Conservation (phyloP, 768 basidiomycete genomes). For the Podaxis carcinomalis region DNA sequence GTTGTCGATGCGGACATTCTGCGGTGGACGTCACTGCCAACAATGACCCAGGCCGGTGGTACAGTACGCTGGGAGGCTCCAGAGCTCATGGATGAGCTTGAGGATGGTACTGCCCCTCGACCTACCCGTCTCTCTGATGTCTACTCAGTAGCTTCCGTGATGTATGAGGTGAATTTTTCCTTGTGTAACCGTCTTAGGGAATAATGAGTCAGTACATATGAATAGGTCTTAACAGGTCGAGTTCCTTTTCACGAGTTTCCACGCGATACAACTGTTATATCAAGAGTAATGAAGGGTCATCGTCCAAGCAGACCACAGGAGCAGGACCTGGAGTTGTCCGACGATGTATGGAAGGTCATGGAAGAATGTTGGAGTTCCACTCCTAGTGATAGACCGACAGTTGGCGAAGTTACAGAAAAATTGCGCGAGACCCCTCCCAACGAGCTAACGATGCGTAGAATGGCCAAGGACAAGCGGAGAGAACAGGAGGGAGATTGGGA, state of each 20-base stretch:
- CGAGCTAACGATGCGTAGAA: not conserved
- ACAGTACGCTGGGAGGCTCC: constrained; percentile 29
- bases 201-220: not conserved
- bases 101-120: not conserved
- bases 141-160: constrained; percentile 6
- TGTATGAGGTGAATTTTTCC: constrained; percentile 5
- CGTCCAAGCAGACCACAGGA: not conserved
- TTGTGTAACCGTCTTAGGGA: not conserved
- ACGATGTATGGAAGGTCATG: not conserved
- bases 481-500: not conserved
- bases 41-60: constrained; percentile 17
- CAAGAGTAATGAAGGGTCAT: not conserved
- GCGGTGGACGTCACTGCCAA: constrained; percentile 20
- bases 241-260: constrained; percentile 17
- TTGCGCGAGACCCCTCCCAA: not conserved
- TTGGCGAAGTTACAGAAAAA: not conserved
- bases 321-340: not conserved
- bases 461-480: not conserved
- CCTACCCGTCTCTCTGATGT: not conserved
- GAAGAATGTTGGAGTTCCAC: not conserved
- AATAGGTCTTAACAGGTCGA: constrained; percentile 11
- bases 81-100: constrained; percentile 21
- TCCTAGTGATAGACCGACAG: not conserved
- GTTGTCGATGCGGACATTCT: constrained; percentile 22
- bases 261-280: constrained; percentile 15